Evolutionary conservation across 331 rosid genomes (phyloP), one percentile per base, ranked within the genome.

Genomic region (Acacia concinna): DNA sequence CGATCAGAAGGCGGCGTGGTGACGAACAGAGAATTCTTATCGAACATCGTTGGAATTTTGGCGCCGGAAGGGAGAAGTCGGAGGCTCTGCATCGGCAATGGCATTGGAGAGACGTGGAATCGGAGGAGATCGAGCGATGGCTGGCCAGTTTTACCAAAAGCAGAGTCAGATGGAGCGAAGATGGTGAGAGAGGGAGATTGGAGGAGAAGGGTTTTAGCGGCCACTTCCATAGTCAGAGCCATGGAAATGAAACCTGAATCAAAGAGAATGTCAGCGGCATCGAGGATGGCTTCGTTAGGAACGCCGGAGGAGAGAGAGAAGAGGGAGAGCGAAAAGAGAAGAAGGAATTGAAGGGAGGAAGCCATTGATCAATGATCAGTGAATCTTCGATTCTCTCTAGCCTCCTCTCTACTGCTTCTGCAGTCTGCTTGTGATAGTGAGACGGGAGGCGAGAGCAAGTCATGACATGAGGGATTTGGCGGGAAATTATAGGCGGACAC

Each of bases 111-210:
- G 59, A 88, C 57, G 86, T 94, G 97, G 83, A 44, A 83, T 10
- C 86, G 96, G 70, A 94, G 96, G 34, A 94, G 90, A 32, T 92
- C 78, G 71, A 90, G 88, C 3, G 97, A 75, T 0, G 98, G 97
- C 57, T 94, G 97, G 3, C 97, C 96, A 2, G 78, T 47, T 37
- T 34, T 83, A 54, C 71, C 63, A 90, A 94, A 94, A 2, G 96
- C 86, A 20, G 90, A 27, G 73, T 95, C 97, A 7, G 91, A 60
- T 0, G 97, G 94, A 35, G 97, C 90, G 81, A 95, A 95, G 84
- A 95, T 84, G 82, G 98, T 92, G 84, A 89, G 86, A 9, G 94
- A 86, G 37, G 94, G 83, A 20, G 91, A 81, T 7, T 86, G 87
- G 4, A 79, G 80, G 20, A 86, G 78, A 32, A 87, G 82, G 46